phyloP scores from a whole-genome alignment of 257 asterid species.

The Salvia miltiorrhiza region DNA sequence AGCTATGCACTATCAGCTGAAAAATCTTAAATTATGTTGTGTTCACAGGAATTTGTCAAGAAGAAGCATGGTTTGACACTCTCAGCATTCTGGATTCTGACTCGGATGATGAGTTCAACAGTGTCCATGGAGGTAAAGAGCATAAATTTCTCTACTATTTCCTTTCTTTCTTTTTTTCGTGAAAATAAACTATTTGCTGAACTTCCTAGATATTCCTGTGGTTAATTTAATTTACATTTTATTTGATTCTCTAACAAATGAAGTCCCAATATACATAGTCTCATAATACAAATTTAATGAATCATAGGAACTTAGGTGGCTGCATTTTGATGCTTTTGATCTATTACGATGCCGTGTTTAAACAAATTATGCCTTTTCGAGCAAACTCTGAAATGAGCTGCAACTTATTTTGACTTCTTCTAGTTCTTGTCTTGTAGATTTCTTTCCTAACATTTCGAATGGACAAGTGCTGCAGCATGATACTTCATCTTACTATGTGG shows the following conservation, averaged over 20 bases:
- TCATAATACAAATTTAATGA: not conserved
- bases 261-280: not conserved
- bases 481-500: slow-evolving; percentile 54
- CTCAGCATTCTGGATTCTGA: slow-evolving; percentile 85
- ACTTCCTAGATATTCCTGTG: not conserved
- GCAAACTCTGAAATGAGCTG: not conserved
- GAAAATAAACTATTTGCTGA: not conserved
- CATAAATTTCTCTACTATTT: not conserved
- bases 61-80: slow-evolving; percentile 92
- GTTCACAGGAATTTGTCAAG: slow-evolving; percentile 66
- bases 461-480: slow-evolving; percentile 78
- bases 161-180: not conserved
- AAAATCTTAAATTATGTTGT: not conserved
- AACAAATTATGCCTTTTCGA: not conserved
- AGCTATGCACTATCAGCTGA: not conserved
- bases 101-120: slow-evolving; percentile 84
- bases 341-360: not conserved
- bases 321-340: not conserved
- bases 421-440: slow-evolving; percentile 37
- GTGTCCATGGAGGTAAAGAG: slow-evolving; percentile 88
- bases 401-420: slow-evolving; percentile 15
- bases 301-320: not conserved
- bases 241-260: not conserved
- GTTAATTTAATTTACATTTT: not conserved
- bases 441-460: slow-evolving; percentile 41